Base-by-base conservation (phyloP, 495 filamentous ascomycete species). In the Penicillium cinerascens region DNA sequence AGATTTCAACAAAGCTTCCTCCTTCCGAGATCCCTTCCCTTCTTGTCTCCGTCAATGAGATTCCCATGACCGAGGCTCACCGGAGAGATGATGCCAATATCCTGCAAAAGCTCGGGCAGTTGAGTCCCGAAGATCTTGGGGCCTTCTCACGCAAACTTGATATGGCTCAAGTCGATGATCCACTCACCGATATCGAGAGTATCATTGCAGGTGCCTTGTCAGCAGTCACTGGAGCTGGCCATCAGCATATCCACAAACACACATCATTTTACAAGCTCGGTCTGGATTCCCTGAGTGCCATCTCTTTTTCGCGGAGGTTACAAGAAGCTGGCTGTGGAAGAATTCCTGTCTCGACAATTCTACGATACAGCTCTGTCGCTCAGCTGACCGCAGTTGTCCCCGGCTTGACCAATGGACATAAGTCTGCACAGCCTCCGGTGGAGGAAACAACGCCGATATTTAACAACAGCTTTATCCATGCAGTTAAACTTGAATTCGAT, bases 271-370 rank as follows among this genome's bases (percentile, higher is more conserved):
- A 88, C 44, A 78, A 72, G 20, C 70, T 92, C 6, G 89, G 89
- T 0, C 65, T 95, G 18, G 89, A 95, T 64, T 92, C 89, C 0
- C 82, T 95, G n/a, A 86, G 84, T 23, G 88, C 87, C 0, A 92
- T 95, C 42, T 67, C 78, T 11, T 64, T 91, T 35, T 79, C 85
- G 0, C 82, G 72, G 18, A 60, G 63, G 35, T 64, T 89, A 1
- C 66, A 73, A 41, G 52, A 70, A 2, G 49, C 50, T 7, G 69
- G 77, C 2, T 71, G 67, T 37, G 62, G 49, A 26, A 67, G 75
- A 29, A 53, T 86, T 15, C 70, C 81, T 25, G 78, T 91, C 1
- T 87, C 85, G 0, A 58, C 73, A 10, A 79, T 93, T 17, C 71
- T 95, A 23, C 77, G 75, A 21, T 77, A 87, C 57, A 68, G 81